These are phyloP conservation scores for Chrysanthemum seticuspe DNA, from an alignment of 129 eudicot species.

Conservation along the genomic window DNA sequence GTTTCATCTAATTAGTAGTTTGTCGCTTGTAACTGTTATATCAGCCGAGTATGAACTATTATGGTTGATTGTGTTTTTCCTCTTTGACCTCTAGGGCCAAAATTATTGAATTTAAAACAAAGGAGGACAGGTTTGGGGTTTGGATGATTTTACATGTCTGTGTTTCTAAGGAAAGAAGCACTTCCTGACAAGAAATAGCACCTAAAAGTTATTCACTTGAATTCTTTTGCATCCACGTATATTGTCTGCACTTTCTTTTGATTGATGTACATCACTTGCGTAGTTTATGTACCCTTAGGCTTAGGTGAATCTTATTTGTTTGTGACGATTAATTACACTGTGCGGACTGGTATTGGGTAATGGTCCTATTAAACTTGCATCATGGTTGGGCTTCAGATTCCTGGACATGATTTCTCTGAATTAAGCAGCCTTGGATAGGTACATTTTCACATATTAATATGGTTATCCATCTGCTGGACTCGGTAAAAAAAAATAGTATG, in stretches of 20 bases:
- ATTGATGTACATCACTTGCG: neutral
- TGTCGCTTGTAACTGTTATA: neutral
- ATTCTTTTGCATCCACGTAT: constrained; percentile 2
- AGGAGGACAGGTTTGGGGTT: constrained; percentile 9
- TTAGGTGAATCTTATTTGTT: neutral
- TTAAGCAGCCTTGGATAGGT: neutral
- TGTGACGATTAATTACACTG: neutral
- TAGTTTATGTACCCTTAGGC: constrained; percentile 15
- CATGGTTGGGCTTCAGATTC: constrained; percentile 7
- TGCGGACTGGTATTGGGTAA: constrained; percentile 3
- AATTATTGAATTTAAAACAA: neutral
- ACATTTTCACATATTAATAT: constrained; percentile 9
- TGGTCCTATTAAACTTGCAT: constrained; percentile 19
- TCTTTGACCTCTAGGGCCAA: neutral
- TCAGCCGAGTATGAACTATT: neutral
- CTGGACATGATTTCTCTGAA: neutral
- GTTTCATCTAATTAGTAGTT: constrained; percentile 8
- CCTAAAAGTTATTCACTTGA: neutral
- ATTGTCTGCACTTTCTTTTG: neutral
- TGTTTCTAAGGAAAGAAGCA: constrained; percentile 8
- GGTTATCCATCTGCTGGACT: constrained; percentile 2
- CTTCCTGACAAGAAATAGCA: neutral
- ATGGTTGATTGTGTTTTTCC: constrained; percentile 2
- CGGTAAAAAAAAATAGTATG: neutral
- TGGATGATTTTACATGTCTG: constrained; percentile 13